Conservation (phyloP, 169 alveolate genomes). For the Cardiosporidium cionae region DNA sequence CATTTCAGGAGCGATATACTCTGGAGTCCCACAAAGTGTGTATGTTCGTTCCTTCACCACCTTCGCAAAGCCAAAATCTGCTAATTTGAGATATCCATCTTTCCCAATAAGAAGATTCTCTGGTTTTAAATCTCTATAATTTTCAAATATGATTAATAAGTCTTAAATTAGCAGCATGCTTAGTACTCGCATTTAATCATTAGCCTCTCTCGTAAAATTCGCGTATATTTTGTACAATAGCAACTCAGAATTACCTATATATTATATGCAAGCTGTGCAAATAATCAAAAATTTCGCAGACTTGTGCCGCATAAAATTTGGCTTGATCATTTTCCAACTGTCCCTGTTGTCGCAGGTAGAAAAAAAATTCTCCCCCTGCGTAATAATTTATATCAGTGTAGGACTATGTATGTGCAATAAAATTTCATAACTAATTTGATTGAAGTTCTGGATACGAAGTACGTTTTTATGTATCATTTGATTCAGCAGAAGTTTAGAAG, state of each 20-base stretch:
- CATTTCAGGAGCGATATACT: constrained; percentile 98
- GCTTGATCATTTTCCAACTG: constrained; percentile 62
- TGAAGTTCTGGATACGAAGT: constrained; percentile 29
- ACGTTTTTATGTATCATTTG: background rate
- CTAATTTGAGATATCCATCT: constrained; percentile 93
- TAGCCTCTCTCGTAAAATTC: background rate
- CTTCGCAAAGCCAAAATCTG: constrained; percentile 99
- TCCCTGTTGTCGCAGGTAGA: constrained; percentile 67
- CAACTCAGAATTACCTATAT: constrained; percentile 47
- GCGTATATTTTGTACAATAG: background rate
- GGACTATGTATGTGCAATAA: constrained; percentile 37
- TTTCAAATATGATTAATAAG: background rate
- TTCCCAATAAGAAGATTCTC: constrained; percentile 89
- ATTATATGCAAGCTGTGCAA: constrained; percentile 85
- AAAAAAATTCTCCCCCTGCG: constrained; percentile 74
- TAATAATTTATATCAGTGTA: constrained; percentile 53
- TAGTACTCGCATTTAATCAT: background rate
- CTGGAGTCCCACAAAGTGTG: constrained; percentile 99
- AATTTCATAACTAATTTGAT: constrained; percentile 52
- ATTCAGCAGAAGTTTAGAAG: background rate
- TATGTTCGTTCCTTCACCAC: constrained; percentile 85
- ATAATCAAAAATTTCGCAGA: constrained; percentile 88
- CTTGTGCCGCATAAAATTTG: constrained; percentile 74
- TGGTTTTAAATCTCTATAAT: constrained; percentile 84
- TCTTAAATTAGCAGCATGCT: background rate